Evolutionary conservation across 345 rosid species (phyloP).

Genomic region (rapeseed (Brassica napus)): DNA sequence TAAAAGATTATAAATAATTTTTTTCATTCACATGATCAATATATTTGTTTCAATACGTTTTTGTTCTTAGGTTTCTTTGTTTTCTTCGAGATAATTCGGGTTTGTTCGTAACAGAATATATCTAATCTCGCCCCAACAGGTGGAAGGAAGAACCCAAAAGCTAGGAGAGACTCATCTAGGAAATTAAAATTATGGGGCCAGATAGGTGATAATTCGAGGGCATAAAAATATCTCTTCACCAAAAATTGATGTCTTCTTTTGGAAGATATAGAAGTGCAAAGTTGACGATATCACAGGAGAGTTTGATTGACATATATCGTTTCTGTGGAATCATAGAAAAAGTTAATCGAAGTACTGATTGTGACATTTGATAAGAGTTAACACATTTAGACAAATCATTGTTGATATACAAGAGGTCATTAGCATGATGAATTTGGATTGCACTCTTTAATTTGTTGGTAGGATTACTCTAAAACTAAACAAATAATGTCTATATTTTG

Average conservation of each 20-base stretch:
- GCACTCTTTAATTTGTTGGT: background rate
- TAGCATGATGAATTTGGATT: conserved; percentile 4
- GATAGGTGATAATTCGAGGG: conserved; percentile 11
- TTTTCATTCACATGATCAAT: too few species aligned
- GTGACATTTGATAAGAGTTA: background rate
- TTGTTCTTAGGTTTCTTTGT: too few species aligned
- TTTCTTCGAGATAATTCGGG: too few species aligned
- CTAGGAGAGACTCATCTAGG: conserved; percentile 3
- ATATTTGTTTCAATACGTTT: too few species aligned
- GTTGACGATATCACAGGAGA: conserved; percentile 40
- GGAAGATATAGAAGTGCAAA: background rate
- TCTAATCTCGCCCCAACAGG: conserved; percentile 6
- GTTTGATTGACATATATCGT: conserved; percentile 21
- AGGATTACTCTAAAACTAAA: conserved; percentile 2
- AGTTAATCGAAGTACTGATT: background rate
- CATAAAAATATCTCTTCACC: conserved; percentile 25
- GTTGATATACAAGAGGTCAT: conserved; percentile 3
- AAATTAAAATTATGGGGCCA: background rate
- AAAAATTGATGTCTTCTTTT: conserved; percentile 13
- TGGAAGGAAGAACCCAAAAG: conserved; percentile 28
- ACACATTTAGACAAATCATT: background rate
- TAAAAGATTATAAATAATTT: too few species aligned
- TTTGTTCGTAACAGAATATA: background rate
- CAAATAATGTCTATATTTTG: background rate
- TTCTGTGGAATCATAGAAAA: conserved; percentile 1